A percentile compares a stretch with the other conserved stretches of the same genome.
Conservation (phyloP, 495 filamentous ascomycete species). For the Pseudevernia furfuracea region DNA sequence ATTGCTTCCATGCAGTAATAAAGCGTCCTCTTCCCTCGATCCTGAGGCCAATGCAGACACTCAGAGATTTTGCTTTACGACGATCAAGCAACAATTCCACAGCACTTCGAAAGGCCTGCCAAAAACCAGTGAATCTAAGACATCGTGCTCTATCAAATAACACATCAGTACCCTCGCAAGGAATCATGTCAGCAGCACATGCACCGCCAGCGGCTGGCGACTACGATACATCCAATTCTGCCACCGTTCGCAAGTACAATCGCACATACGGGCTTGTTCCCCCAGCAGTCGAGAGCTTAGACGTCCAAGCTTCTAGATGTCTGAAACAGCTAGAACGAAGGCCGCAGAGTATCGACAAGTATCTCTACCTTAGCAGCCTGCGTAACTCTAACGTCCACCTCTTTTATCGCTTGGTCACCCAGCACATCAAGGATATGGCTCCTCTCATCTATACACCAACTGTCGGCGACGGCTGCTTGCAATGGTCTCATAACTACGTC, state of each 20-base stretch:
- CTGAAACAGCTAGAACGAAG: constrained; percentile 69
- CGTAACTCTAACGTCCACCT: constrained; percentile 85
- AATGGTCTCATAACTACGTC: constrained; percentile 94
- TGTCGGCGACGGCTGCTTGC: constrained; percentile 90
- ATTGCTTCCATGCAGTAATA: constrained; percentile 2
- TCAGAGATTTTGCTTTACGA: not conserved
- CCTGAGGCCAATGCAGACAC: constrained; percentile 13
- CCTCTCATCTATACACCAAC: constrained; percentile 96
- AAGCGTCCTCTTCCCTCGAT: not conserved
- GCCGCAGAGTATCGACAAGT: constrained; percentile 80
- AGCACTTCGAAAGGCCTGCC: not conserved
- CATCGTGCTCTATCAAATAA: not conserved
- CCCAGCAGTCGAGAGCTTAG: constrained; percentile 61
- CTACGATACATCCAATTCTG: constrained; percentile 56
- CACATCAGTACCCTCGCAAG: constrained; percentile 3
- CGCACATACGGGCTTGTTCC: constrained; percentile 65
- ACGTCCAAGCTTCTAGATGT: constrained; percentile 62
- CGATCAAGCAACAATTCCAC: constrained; percentile 1
- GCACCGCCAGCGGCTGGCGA: constrained; percentile 36
- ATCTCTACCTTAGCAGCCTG: constrained; percentile 82
- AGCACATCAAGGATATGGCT: constrained; percentile 85
- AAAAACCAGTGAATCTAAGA: not conserved
- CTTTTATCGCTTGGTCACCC: constrained; percentile 88
- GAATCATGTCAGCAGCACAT: constrained; percentile 22
- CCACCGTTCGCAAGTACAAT: constrained; percentile 59